Evolutionary conservation across 2,329 filamentous ascomycete species (phyloP).

Genomic region (Phialemonium atrogriseum): DNA sequence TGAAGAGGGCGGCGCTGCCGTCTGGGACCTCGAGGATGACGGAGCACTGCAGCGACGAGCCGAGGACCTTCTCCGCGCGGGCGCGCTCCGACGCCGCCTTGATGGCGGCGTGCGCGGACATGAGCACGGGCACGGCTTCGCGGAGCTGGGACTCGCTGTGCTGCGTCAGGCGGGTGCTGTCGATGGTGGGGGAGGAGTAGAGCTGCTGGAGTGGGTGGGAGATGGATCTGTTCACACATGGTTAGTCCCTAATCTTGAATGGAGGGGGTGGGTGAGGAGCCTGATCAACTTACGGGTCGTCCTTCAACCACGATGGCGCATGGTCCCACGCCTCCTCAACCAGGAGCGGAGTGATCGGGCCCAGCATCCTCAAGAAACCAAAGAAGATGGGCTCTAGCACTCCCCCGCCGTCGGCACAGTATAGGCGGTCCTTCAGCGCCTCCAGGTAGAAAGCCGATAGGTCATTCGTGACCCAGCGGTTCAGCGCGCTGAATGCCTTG

Average conservation of each 20-base stretch:
- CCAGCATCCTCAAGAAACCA: conserved; percentile 69
- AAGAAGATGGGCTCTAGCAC: conserved; percentile 59
- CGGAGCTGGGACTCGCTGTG: conserved; percentile 30
- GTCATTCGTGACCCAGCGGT: conserved; percentile 73
- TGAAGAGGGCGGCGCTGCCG: conserved; percentile 8
- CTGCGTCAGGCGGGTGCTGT: conserved; percentile 28
- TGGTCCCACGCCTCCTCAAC: conserved; percentile 86
- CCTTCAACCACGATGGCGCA: conserved; percentile 55
- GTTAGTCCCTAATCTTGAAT: conserved; percentile 12
- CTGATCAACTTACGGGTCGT: conserved; percentile 28
- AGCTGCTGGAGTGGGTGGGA: conserved; percentile 38
- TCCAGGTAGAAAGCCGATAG: conserved; percentile 94
- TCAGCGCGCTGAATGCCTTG: conserved; percentile 64
- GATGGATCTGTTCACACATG: conserved; percentile 11
- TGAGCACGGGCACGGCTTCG: conserved; percentile 37
- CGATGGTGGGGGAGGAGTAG: conserved; percentile 35
- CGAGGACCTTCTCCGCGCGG: conserved; percentile 61
- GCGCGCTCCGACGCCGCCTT: conserved; percentile 70
- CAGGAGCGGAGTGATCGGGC: conserved; percentile 71
- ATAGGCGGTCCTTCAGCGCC: conserved; percentile 82
- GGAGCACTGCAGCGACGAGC: conserved; percentile 71
- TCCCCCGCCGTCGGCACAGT: conserved; percentile 67
- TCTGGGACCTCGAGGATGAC: conserved; percentile 48
- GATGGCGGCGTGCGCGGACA: conserved; percentile 54
- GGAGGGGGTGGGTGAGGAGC: conserved; percentile 21